Evolutionary conservation across 805 yeast genomes (phyloP), one percentile per base, ranked within the genome.

Genomic region (Zygosaccharomyces bailii): DNA sequence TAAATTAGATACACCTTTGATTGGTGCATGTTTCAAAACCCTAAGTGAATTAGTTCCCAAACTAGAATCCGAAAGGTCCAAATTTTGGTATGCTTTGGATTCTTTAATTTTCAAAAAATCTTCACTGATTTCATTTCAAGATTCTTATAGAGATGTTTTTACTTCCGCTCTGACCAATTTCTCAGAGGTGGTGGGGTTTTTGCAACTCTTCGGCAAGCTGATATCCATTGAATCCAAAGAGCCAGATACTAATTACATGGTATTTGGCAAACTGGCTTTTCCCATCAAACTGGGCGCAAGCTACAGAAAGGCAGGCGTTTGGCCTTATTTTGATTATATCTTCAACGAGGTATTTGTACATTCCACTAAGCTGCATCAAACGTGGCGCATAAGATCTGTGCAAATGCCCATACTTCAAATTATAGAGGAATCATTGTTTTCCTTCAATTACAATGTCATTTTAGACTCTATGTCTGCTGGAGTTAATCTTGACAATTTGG

Each of bases 321-420:
- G 89, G 78, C 88, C 93, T 2, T 91, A 90, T 55, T 61, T 86
- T 43, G 91, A 87, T 42, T 88, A 78, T 54, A 60, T 89, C 10
- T 57, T 85, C n/a, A 66, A 74, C 9, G 85, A 84, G 34, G 78
- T 89, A 0, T 78, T 89, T 51, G 75, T 74, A 5, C 75, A 78
- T 19, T 68, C 86, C 2, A 57, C 66, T 2, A 62, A 57, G 36
- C 52, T 67, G 20, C 37, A 44, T 3, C 60, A 60, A 23, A 19
- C 45, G 2, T 56, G 46, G 0, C 74, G 74, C 11, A 70, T 65
- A 39, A 46, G 63, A 7, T 60, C 71, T 1, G 53, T 90, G 8
- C 90, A 86, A 55, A 49, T 63, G 2, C 70, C 75, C 1, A 70
- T 86, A 19, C 57, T 88, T 32, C 62, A 70, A 2, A 69, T 83